Percentiles rank a stretch among this genome's conserved stretches.
These are phyloP conservation scores for Aspergillus eucalypticola DNA, from an alignment of 2,329 filamentous ascomycete genomes.

Conservation along the genomic window DNA sequence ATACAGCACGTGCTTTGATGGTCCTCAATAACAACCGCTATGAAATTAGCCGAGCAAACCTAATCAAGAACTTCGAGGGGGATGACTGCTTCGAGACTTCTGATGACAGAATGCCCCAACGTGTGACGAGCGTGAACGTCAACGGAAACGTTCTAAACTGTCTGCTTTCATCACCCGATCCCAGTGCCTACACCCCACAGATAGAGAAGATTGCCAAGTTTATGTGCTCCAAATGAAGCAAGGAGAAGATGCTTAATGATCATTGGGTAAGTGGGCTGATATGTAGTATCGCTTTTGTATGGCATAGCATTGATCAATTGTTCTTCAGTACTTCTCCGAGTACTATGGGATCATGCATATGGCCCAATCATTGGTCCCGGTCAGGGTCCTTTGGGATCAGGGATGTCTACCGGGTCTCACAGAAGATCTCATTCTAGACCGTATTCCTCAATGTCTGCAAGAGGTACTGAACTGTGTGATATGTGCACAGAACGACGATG, in stretches of 20 bases:
- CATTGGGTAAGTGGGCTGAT: background rate
- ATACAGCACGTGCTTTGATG: background rate
- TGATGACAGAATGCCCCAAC: slow-evolving; percentile 3
- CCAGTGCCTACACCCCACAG: background rate
- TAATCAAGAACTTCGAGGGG: background rate
- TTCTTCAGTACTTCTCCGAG: slow-evolving; percentile 6
- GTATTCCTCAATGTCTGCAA: background rate
- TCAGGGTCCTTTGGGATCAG: background rate
- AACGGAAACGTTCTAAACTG: slow-evolving; percentile 7
- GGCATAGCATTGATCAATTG: background rate
- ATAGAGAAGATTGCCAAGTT: slow-evolving; percentile 4
- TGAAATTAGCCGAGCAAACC: background rate
- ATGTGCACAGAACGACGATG: background rate
- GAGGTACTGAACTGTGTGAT: slow-evolving; percentile 1
- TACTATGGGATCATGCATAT: slow-evolving; percentile 12
- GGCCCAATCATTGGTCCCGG: background rate
- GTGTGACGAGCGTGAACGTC: slow-evolving; percentile 1
- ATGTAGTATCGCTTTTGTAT: background rate
- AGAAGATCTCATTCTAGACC: background rate
- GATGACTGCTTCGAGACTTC: slow-evolving; percentile 3
- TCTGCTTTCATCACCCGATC: slow-evolving; percentile 6
- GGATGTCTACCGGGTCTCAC: no score
- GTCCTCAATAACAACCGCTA: slow-evolving; percentile 1
- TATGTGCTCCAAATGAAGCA: slow-evolving; percentile 5
- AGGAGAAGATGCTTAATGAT: background rate